Conservation (phyloP, 257 asterid genomes). For the Scutellaria baicalensis region DNA sequence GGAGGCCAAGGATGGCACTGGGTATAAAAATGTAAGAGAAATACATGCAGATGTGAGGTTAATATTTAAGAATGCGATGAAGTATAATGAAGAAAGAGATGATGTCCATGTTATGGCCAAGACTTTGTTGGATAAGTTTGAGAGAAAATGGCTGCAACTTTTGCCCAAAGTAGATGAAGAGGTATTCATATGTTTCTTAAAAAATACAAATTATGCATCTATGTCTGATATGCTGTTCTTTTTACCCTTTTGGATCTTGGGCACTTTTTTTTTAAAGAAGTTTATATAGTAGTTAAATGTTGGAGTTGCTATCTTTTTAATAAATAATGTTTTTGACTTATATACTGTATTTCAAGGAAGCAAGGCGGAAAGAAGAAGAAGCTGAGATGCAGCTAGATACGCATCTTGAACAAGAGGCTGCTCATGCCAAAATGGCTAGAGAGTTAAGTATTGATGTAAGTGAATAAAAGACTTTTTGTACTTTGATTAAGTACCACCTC, state of each 20-base stretch:
- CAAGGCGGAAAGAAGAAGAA: constrained; percentile 68
- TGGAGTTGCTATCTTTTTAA: background rate
- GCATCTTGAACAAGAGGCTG: constrained; percentile 69
- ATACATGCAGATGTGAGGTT: constrained; percentile 80
- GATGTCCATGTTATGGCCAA: constrained; percentile 89
- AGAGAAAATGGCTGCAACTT: constrained; percentile 84
- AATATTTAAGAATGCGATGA: constrained; percentile 89
- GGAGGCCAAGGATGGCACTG: constrained; percentile 83
- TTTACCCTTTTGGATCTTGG: constrained; percentile 4
- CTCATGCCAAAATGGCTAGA: constrained; percentile 67
- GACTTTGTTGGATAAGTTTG: constrained; percentile 72
- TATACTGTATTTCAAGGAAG: constrained; percentile 42
- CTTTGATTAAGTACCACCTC: background rate
- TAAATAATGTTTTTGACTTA: constrained; percentile 8
- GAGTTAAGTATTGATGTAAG: constrained; percentile 57
- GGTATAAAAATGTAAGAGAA: constrained; percentile 80
- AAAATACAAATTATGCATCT: background rate
- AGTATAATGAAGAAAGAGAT: constrained; percentile 69
- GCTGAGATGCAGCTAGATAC: constrained; percentile 53
- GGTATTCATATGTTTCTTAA: constrained; percentile 30
- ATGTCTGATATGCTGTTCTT: background rate
- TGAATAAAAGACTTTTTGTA: background rate
- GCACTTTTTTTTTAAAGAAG: background rate
- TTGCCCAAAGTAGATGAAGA: constrained; percentile 93
- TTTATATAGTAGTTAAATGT: background rate